A percentile compares a stretch with the other conserved stretches of the same genome.
Conservation (phyloP, 2,329 filamentous ascomycete species). For the Dothidotthia symphoricarpi region DNA sequence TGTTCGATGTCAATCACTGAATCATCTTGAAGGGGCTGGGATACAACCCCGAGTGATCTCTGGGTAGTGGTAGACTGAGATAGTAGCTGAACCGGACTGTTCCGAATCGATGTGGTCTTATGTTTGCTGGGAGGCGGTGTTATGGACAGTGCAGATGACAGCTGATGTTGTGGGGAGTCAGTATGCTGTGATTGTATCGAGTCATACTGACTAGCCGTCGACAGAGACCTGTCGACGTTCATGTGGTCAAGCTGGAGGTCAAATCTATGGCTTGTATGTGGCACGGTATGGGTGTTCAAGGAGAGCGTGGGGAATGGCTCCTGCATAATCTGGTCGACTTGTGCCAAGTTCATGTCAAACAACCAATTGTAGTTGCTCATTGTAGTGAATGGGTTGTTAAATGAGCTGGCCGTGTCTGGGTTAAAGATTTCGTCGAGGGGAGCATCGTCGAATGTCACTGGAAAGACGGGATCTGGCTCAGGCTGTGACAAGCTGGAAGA, state of each 20-base stretch:
- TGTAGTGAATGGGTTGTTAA: slow-evolving; percentile 65
- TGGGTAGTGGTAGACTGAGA: too few relatives aligned
- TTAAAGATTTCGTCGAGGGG: slow-evolving; percentile 58
- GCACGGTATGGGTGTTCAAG: slow-evolving; percentile 16
- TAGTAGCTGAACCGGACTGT: too few relatives aligned
- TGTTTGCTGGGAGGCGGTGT: slow-evolving; percentile 22
- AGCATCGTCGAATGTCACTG: slow-evolving; percentile 31
- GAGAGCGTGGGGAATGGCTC: slow-evolving; percentile 24
- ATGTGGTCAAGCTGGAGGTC: slow-evolving; percentile 29
- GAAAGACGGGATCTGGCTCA: slow-evolving; percentile 24
- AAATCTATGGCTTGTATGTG: slow-evolving; percentile 21
- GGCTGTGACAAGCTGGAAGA: slow-evolving; percentile 30
- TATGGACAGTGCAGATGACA: slow-evolving; percentile 14
- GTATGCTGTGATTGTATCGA: slow-evolving; percentile 23
- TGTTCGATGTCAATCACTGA: slow-evolving; percentile 26
- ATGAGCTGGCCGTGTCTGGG: slow-evolving; percentile 62
- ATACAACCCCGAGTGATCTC: too few relatives aligned
- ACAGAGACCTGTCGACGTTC: slow-evolving; percentile 18
- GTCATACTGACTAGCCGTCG: slow-evolving; percentile 22
- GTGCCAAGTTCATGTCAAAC: slow-evolving; percentile 50
- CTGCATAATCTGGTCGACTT: slow-evolving; percentile 16
- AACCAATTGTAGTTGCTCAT: slow-evolving; percentile 63
- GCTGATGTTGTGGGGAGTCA: slow-evolving; percentile 22
- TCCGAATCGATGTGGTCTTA: too few relatives aligned
- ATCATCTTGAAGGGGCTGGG: not conserved